These are phyloP conservation scores for Aspergillus pseudoterreus DNA, from an alignment of 2,329 filamentous ascomycete species.

Conservation along the genomic window DNA sequence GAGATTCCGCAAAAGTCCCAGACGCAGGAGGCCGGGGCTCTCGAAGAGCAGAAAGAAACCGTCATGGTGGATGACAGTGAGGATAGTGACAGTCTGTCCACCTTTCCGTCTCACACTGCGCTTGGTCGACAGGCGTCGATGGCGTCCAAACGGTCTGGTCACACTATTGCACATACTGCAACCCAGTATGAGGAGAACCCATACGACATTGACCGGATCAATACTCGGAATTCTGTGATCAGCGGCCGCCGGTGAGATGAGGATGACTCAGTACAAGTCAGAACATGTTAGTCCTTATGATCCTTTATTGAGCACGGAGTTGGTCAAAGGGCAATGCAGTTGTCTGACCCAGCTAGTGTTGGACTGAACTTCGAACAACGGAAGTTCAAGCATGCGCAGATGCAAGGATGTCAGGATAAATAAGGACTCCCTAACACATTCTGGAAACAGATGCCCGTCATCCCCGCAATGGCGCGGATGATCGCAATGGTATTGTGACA, in stretches of 20 bases:
- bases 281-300: too few species aligned
- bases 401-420: background rate
- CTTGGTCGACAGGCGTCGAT: background rate
- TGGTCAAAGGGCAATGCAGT: background rate
- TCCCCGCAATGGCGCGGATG: too few species aligned
- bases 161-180: background rate
- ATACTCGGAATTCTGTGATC: constrained; percentile 5
- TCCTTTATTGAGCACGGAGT: background rate
- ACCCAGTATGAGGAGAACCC: constrained; percentile 11
- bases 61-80: background rate
- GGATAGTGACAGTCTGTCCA: background rate
- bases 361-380: background rate
- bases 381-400: background rate
- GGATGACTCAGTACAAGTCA: too few species aligned
- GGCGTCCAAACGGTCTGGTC: constrained; percentile 2
- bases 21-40: background rate
- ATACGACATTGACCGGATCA: constrained; percentile 9
- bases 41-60: background rate
- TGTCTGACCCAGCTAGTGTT: too few species aligned
- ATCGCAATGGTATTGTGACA: too few species aligned
- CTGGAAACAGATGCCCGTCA: too few species aligned
- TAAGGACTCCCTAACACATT: too few species aligned
- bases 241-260: background rate
- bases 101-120: background rate
- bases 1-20: background rate